These are phyloP conservation scores for Platanthera zijinensis DNA, from an alignment of 106 monocot genomes.

Conservation along the genomic window DNA sequence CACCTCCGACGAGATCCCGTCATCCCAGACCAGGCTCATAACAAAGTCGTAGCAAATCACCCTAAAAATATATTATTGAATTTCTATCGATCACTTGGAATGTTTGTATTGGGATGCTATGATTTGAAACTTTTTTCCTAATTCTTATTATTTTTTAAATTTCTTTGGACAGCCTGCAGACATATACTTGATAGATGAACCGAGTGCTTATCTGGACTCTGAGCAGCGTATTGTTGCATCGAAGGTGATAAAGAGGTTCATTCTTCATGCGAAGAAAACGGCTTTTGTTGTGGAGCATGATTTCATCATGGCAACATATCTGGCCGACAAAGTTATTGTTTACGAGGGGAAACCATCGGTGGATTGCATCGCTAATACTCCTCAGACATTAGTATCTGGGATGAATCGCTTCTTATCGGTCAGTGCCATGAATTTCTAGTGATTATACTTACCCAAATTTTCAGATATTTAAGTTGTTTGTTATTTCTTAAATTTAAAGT, in stretches of 20 bases:
- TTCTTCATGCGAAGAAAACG: constrained; percentile 97
- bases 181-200: constrained; percentile 98
- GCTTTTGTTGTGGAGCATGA: constrained; percentile 99
- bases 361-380: constrained; percentile 75
- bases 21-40: too few relatives aligned
- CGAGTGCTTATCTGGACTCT: constrained; percentile 97
- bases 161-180: constrained; percentile 79
- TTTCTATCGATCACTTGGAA: background rate
- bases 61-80: too few relatives aligned
- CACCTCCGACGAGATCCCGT: too few relatives aligned
- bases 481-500: background rate
- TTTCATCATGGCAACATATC: constrained; percentile 97
- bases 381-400: constrained; percentile 92
- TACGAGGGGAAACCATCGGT: constrained; percentile 89
- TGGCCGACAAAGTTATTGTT: constrained; percentile 97
- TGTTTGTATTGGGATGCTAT: background rate
- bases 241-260: constrained; percentile 96
- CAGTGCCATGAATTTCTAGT: constrained; percentile 19
- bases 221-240: constrained; percentile 97
- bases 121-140: background rate
- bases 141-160: background rate
- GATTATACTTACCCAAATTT: background rate
- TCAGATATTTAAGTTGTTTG: too few relatives aligned
- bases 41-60: too few relatives aligned
- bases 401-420: constrained; percentile 97